phyloP scores from a whole-genome alignment of 2,329 filamentous ascomycete genomes.

The Truncatella angustata region DNA sequence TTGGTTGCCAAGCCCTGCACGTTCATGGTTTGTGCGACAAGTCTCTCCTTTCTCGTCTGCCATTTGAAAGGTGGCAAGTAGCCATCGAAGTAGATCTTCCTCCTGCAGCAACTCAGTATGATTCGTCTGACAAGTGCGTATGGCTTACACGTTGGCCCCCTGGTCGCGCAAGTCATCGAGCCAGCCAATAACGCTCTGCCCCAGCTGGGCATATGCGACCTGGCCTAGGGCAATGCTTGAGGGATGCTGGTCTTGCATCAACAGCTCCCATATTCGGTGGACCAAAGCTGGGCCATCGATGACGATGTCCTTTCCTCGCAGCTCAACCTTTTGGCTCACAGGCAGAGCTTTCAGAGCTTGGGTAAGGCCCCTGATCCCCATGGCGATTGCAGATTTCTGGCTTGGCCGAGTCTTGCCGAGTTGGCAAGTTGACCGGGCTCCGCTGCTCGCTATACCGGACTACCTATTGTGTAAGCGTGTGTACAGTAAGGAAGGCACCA shows the following conservation, averaged over 20 bases:
- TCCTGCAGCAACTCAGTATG: slow-evolving; percentile 36
- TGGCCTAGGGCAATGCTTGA: slow-evolving; percentile 47
- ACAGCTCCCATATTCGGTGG: slow-evolving; percentile 66
- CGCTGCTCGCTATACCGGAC: no score
- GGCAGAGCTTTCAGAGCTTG: slow-evolving; percentile 53
- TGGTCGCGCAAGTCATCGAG: slow-evolving; percentile 56
- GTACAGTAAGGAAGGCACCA: no score
- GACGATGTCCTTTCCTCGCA: slow-evolving; percentile 44
- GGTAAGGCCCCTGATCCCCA: slow-evolving; percentile 62
- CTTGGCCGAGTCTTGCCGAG: no score
- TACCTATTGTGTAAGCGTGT: no score
- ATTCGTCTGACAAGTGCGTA: slow-evolving; percentile 5
- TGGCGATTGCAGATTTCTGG: no score
- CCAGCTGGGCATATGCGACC: slow-evolving; percentile 23
- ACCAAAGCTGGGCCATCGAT: slow-evolving; percentile 81
- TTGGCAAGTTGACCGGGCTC: no score
- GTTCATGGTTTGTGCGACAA: slow-evolving; percentile 43
- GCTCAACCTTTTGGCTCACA: slow-evolving; percentile 24
- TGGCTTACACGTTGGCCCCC: slow-evolving; percentile 61
- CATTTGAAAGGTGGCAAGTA: slow-evolving; percentile 69
- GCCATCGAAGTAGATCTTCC: slow-evolving; percentile 82
- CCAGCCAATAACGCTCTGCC: slow-evolving; percentile 57
- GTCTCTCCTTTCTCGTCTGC: slow-evolving; percentile 57
- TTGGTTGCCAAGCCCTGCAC: slow-evolving; percentile 52
- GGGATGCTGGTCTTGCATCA: slow-evolving; percentile 38